Percentiles rank a stretch among this genome's conserved stretches.
phyloP scores from a whole-genome alignment of 169 alveolate species.

The Eimeria maxima region DNA sequence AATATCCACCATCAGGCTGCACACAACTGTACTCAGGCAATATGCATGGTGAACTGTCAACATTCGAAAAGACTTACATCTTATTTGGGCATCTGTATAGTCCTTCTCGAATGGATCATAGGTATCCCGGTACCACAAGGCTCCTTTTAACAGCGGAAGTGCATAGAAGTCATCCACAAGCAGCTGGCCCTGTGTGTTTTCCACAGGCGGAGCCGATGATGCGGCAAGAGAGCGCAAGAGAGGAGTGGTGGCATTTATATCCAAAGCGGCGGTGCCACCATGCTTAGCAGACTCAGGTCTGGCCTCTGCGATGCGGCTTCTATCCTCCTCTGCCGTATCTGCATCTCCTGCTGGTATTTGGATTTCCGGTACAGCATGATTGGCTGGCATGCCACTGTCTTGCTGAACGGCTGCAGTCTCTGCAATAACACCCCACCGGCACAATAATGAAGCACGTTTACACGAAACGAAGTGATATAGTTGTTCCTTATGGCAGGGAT shows the following conservation, averaged over 20 bases:
- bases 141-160: slow-evolving; percentile 17
- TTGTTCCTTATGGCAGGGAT: neutral
- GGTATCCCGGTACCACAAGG: slow-evolving; percentile 32
- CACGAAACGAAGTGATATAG: neutral
- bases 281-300: slow-evolving; percentile 5
- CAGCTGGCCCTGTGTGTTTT: slow-evolving; percentile 32
- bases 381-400: neutral
- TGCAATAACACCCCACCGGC: neutral
- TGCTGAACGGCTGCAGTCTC: slow-evolving; percentile 15
- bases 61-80: neutral
- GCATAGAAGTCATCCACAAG: slow-evolving; percentile 64
- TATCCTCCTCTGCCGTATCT: neutral
- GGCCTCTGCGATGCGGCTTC: neutral
- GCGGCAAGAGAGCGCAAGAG: slow-evolving; percentile 70
- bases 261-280: neutral
- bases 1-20: neutral
- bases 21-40: neutral
- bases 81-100: slow-evolving; percentile 60
- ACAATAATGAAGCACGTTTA: neutral
- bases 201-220: slow-evolving; percentile 66
- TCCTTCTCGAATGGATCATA: slow-evolving; percentile 43
- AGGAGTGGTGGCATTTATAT: slow-evolving; percentile 41
- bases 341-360: neutral
- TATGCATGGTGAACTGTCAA: neutral
- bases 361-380: neutral